Percentiles rank a stretch among this genome's conserved stretches.
Conservation (phyloP, 2,329 filamentous ascomycete genomes). For the Herpotrichia juniperi region DNA sequence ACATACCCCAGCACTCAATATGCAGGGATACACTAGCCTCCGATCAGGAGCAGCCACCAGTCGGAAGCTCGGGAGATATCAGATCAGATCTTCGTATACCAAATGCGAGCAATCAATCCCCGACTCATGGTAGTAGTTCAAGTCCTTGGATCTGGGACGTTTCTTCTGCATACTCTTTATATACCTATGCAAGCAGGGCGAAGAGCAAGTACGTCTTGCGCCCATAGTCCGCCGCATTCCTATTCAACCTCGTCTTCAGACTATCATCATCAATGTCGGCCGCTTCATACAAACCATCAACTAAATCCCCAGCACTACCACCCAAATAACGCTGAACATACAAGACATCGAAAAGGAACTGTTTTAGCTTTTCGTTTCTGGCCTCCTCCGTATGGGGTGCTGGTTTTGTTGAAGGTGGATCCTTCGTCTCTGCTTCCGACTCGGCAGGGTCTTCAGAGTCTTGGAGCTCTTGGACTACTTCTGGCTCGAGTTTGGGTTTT, state of each 20-base stretch:
- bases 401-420: constrained; percentile 1
- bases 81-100: not conserved
- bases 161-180: not conserved
- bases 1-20: not conserved
- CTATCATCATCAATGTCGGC: constrained; percentile 53
- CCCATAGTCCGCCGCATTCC: constrained; percentile 77
- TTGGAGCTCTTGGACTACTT: constrained; percentile 6
- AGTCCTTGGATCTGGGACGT: not conserved
- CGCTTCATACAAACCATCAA: constrained; percentile 55
- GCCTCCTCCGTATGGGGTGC: constrained; percentile 14
- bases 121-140: not conserved
- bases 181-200: constrained; percentile 63
- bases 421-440: constrained; percentile 4
- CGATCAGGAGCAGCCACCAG: not conserved
- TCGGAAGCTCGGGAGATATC: not conserved
- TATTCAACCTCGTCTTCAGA: constrained; percentile 61
- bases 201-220: constrained; percentile 83
- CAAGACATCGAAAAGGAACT: constrained; percentile 51
- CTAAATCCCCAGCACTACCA: constrained; percentile 1
- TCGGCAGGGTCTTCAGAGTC: constrained; percentile 10
- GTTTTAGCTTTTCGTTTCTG: constrained; percentile 37
- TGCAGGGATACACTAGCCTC: not conserved
- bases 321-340: constrained; percentile 48
- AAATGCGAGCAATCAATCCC: not conserved
- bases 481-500: constrained; percentile 7